Evolutionary conservation across 768 basidiomycete genomes (phyloP), one percentile per base, ranked within the genome.

Genomic region (Ramaria sp.): DNA sequence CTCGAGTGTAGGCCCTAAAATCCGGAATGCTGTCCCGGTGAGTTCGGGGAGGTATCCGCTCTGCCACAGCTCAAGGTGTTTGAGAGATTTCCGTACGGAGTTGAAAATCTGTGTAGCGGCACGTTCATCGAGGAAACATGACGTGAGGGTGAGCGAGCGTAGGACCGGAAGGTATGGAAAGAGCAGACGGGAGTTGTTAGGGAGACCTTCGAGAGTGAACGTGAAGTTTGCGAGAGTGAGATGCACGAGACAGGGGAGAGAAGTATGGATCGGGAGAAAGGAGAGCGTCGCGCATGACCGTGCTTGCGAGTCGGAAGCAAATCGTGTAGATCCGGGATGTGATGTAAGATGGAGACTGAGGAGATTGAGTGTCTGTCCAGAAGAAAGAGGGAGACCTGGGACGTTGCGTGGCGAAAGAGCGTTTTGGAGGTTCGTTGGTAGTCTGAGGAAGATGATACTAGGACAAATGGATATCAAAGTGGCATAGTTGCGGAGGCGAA

Each of bases 151-250:
- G 48, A 50, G 48, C 3, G 34, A 32, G 48, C 34, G 48, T 6
- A 50, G 34, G 16, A 6, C 20, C 3, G 48, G 48, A 12, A 50
- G 48, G 28, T 3, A 50, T 1, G 48, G 48, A 15, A 50, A 37
- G 20, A 50, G 48, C 2, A 50, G 48, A 32, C 48, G 48, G 34
- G 48, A 50, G 28, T 1, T 2, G 5, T 2, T 15, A 12, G 48
- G 48, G 34, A 4, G 34, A 3, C 16, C 16, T 2, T 50, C 48
- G 30, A 50, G 48, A 3, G 30, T 25, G 28, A 50, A 8, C 7
- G 18, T 37, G 34, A 50, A 50, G 28, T 50, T 32, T 3, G 48
- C 30, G 48, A 50, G 48, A 32, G 48, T 50, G 48, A 50, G 48
- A 16, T 37, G 7, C 1, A 37, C 34, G n/a, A 50, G 48, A n/a